Conservation (phyloP, 495 filamentous ascomycete species). For the Thermothielavioides terrestris region DNA sequence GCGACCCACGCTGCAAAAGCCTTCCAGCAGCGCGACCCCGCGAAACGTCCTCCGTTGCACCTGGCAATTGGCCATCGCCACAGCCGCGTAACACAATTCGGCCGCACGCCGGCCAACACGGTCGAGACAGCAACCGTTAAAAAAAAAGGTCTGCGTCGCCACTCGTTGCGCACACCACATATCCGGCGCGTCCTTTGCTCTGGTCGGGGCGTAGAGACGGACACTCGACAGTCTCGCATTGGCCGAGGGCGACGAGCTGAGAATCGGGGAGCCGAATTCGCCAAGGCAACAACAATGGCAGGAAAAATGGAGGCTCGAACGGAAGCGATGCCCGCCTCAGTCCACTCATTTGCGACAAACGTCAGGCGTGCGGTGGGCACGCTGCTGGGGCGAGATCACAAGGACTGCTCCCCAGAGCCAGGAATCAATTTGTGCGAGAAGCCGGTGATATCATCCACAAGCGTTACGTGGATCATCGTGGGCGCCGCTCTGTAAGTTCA, state of each 20-base stretch:
- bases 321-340: background rate
- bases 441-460: conserved; percentile 14
- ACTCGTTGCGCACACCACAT: background rate
- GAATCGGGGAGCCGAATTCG: background rate
- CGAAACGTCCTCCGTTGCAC: background rate
- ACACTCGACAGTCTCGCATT: too few relatives aligned
- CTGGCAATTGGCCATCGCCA: background rate
- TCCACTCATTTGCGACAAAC: background rate
- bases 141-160: too few relatives aligned
- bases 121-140: too few relatives aligned
- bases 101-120: background rate
- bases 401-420: conserved; percentile 8
- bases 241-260: background rate
- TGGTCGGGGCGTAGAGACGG: too few relatives aligned
- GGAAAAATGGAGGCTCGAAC: background rate
- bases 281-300: conserved; percentile 4
- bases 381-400: conserved; percentile 15
- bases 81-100: background rate
- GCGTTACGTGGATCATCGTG: conserved; percentile 19
- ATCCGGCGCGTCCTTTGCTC: too few relatives aligned
- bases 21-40: background rate
- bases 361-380: conserved; percentile 10
- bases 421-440: conserved; percentile 22
- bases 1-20: background rate
- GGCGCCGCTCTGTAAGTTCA: conserved; percentile 18